Evolutionary conservation across 2,329 filamentous ascomycete genomes (phyloP), one percentile per base, ranked within the genome.

Genomic region (Zasmidium cellare): DNA sequence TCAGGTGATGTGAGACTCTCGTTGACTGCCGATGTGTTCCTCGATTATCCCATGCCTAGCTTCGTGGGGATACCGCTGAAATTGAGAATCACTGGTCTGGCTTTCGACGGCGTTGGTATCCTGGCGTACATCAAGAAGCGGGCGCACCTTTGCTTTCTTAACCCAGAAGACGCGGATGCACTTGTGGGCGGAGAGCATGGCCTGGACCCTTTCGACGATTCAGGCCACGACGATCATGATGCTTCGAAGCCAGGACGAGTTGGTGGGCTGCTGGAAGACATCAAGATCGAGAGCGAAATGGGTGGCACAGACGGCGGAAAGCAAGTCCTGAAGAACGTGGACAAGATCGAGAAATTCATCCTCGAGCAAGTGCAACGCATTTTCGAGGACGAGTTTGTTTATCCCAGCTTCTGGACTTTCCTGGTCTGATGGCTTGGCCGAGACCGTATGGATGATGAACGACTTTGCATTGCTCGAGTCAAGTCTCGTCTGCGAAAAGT

Each of bases 321-420:
- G 77, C 93, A 97, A 77, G 94, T 93, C 48, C 78, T 99, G 59
- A 97, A 97, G 81, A 99, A 99, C 73, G 93, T 99, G 51, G 93
- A 94, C 58, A 99, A 99, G 80, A 94, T 99, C 57, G 94, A 99
- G 79, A 89, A 91, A 69, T 99, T 99, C 74, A 91, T 99, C 56
- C 81, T 99, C 59, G 93, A 97, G 74, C 93, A 97, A 76, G 94
- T 99, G 61, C 87, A 93, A 72, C 85, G 92, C 70, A 97, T 99
- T 67, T 97, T 99, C 70, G 94, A 99, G 76, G 94, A 97, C 72
- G 94, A 99, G 74, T 94, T 97, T 77, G 92, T 97, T 61, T 97
- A 96, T 77, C 94, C 94, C 46, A 97, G 92, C 75, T 97, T 96
- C 76, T 97, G 93, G 92, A 97, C 93, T 0, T 97, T 97, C 74